phyloP scores from a whole-genome alignment of 1,139 yeast genomes.

The Pichia sp. region DNA sequence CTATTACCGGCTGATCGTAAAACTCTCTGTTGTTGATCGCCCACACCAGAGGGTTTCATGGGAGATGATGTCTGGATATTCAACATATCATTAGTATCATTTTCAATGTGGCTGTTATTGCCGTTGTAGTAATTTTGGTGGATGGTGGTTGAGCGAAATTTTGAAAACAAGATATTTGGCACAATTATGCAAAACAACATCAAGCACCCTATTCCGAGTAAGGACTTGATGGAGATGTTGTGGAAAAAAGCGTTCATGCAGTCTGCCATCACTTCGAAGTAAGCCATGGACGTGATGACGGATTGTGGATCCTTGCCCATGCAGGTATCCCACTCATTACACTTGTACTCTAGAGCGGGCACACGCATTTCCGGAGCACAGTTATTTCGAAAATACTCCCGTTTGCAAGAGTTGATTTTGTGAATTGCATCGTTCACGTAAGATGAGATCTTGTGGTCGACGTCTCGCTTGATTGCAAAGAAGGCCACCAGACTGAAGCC shows the following conservation, averaged over 20 bases:
- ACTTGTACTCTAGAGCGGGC: constrained; percentile 72
- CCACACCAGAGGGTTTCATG: not conserved
- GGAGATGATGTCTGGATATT: not conserved
- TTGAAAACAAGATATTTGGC: constrained; percentile 28
- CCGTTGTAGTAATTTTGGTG: constrained; percentile 19
- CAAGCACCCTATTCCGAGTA: constrained; percentile 22
- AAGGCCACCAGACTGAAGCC: constrained; percentile 54
- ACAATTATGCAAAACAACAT: constrained; percentile 23
- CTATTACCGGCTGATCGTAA: not conserved
- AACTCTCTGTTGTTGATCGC: not conserved
- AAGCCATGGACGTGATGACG: constrained; percentile 42
- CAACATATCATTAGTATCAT: not conserved
- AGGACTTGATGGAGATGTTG: constrained; percentile 25
- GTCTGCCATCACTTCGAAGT: constrained; percentile 32
- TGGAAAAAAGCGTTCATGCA: constrained; percentile 32
- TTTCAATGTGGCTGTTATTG: not conserved
- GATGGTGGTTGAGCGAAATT: constrained; percentile 23
- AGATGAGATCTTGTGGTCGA: constrained; percentile 61
- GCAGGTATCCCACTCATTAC: constrained; percentile 75
- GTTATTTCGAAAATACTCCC: constrained; percentile 66
- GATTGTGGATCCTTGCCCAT: constrained; percentile 81
- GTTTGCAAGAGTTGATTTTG: constrained; percentile 67
- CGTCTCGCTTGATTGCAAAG: constrained; percentile 61
- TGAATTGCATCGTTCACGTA: constrained; percentile 56
- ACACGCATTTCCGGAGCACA: constrained; percentile 56